Base-by-base conservation (phyloP, 352 stramenopile genomes). In the Globisporangium irregulare region DNA sequence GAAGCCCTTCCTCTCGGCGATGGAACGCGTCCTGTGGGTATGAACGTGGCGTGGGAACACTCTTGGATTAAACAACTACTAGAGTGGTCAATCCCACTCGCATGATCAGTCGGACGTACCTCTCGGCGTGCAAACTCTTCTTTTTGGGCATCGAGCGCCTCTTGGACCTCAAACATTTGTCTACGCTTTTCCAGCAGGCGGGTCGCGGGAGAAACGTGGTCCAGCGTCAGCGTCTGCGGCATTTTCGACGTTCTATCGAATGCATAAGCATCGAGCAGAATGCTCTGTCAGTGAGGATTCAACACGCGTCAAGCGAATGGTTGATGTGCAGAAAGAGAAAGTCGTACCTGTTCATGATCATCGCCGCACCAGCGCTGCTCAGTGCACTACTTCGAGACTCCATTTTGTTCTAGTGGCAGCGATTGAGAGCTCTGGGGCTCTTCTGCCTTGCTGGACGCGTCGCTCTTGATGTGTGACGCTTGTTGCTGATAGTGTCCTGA, bases 141-240 rank as follows among this genome's bases (percentile, higher is more conserved):
- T 71, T 98, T 98, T 68, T 98, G 92, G 1, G 91, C 89, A 68
- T 98, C 93, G 14, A 98, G 76, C 1, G 94, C 94, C 67, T 98
- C 94, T 69, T 98, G 92, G 14, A 96, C 89, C 67, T 98, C 94
- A 77, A 98, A 98, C 92, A 98, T 98, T 72, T 98, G 94, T 15
- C 95, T 81, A 4, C 94, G 83, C 75, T 98, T 98, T 71, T 98
- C 95, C 15, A 98, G 78, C 55, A 98, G 64, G 7, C 94, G 77
- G 14, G 95, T 98, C 14, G 93, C 93, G 3, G 95, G 93, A 1
- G 91, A 97, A 0, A 98, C 91, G 67, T 98, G 90, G 66, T 98
- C 92, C 36, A 98, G 75, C 25, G 92, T 91, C 61, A 98, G 68
- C 7, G 89, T 97, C 70, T 97, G 90, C 32, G 92, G 87, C 73